Base-by-base conservation (phyloP, 2,329 filamentous ascomycete genomes). In the Fusarium veterinarium region DNA sequence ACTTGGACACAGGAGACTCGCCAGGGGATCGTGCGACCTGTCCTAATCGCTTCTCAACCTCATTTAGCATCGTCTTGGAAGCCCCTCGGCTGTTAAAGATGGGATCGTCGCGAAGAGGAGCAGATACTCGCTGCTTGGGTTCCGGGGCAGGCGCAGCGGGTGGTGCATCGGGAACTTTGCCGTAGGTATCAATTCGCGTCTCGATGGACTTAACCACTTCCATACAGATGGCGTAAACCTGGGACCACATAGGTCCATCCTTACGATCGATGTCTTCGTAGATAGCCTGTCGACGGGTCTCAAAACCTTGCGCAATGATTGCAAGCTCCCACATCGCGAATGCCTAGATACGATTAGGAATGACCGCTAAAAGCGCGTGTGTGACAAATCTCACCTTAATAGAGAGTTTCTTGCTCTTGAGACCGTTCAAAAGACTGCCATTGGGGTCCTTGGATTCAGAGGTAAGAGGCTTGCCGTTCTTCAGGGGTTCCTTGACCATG, bases 281-380 rank as follows among this genome's bases (percentile, higher is more conserved):
- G 61, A 98, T 94, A 25, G 90, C 89, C 80, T 92, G 93, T 58
- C 95, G 90, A 38, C 95, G 91, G n/a, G 90, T 87, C 20, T 91
- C 87, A 71, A 93, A 95, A 60, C 90, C 88, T 63, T 92, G 89
- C 41, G 93, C 91, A 75, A 98, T 97, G 62, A 93, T 87, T 35
- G 91, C 90, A 33, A 98, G 85, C 79, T 98, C 95, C 95, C 95
- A 97, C 81, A 97, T 92, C 20, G 95, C 95, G 80, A 97, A 97
- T 1, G 90, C 88, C 88, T 93, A 66, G 3, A n/a, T 12, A 48
- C 44, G 9, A 53, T 82, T 60, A 78, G 75, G 30, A 56, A 42
- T 14, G 25, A 14, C 42, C 9, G 38, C 14, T n/a, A 8, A 28
- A n/a, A 12, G 12, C 12, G 38, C 25, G 16, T 16, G 5, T 16